A percentile compares a stretch with the other conserved stretches of the same genome.
phyloP scores from a whole-genome alignment of 1,284 basidiomycete species.

The Boletus semigastroideus region DNA sequence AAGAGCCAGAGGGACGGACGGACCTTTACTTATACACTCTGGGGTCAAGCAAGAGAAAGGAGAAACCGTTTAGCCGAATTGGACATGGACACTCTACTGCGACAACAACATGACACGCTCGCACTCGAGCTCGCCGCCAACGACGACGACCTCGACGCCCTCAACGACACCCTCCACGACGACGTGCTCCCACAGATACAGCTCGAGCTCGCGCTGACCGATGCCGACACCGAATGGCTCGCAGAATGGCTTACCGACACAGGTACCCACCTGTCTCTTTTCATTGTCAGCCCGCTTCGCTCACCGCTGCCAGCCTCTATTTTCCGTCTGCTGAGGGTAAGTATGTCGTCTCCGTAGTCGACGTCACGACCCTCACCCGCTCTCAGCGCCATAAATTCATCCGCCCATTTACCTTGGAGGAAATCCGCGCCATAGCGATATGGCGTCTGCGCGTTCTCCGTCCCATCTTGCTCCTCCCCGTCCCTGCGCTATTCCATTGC shows the following conservation, averaged over 20 bases:
- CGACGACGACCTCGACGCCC: slow-evolving; percentile 43
- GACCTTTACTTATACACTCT: not conserved
- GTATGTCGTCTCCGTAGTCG: slow-evolving; percentile 31
- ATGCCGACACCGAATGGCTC: slow-evolving; percentile 48
- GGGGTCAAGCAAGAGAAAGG: not conserved
- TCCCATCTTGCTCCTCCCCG: slow-evolving; percentile 31
- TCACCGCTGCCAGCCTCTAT: slow-evolving; percentile 46
- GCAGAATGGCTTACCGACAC: slow-evolving; percentile 62
- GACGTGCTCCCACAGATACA: slow-evolving; percentile 59
- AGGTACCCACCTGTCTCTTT: slow-evolving; percentile 37
- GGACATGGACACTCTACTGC: not conserved
- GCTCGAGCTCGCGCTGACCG: slow-evolving; percentile 53
- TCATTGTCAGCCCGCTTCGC: not conserved
- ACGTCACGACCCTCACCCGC: slow-evolving; percentile 1
- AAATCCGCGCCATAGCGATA: slow-evolving; percentile 51
- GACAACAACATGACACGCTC: slow-evolving; percentile 34
- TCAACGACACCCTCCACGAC: slow-evolving; percentile 51
- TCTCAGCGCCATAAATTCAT: slow-evolving; percentile 66
- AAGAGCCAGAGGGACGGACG: slow-evolving; percentile 23
- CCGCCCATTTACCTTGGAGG: slow-evolving; percentile 60
- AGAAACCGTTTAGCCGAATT: not conserved
- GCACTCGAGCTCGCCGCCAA: slow-evolving; percentile 41
- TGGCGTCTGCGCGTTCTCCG: slow-evolving; percentile 59
- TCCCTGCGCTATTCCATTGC: slow-evolving; percentile 39
- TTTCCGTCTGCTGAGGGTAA: slow-evolving; percentile 66